Percentiles rank a stretch among this genome's conserved stretches.
These are phyloP conservation scores for Trichodelitschia bisporula DNA, from an alignment of 495 filamentous ascomycete species.

Conservation along the genomic window DNA sequence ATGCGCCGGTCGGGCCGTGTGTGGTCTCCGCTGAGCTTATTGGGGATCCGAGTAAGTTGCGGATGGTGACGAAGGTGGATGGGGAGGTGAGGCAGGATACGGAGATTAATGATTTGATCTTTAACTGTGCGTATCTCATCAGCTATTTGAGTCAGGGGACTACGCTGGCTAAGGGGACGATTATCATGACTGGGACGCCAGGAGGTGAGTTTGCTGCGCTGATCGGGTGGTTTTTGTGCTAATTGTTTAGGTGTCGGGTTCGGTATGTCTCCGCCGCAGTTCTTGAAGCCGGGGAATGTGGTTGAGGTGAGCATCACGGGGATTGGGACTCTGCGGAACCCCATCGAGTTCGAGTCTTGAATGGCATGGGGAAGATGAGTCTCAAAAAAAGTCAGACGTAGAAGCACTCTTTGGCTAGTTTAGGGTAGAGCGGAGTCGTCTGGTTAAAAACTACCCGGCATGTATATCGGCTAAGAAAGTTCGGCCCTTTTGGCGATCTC, in stretches of 20 bases:
- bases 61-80: conserved; percentile 16
- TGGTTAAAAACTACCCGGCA: too few species aligned
- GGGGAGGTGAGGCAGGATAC: conserved; percentile 17
- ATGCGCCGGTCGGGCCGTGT: conserved; percentile 21
- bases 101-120: conserved; percentile 17
- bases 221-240: not conserved
- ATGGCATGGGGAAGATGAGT: too few species aligned
- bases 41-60: conserved; percentile 7
- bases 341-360: conserved; percentile 9
- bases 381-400: too few species aligned
- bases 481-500: too few species aligned
- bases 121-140: conserved; percentile 16
- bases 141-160: conserved; percentile 25
- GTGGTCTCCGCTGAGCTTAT: conserved; percentile 14
- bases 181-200: conserved; percentile 26
- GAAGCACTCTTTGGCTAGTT: too few species aligned
- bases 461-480: too few species aligned
- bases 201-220: conserved; percentile 9
- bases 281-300: conserved; percentile 8
- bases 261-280: conserved; percentile 2
- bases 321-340: conserved; percentile 18
- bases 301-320: conserved; percentile 14
- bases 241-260: conserved; percentile 1
- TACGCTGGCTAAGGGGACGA: conserved; percentile 19
- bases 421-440: too few species aligned